Percentiles rank a stretch among this genome's conserved stretches.
Evolutionary conservation across 495 filamentous ascomycete species (phyloP).

Genomic region (Echria macrotheca): DNA sequence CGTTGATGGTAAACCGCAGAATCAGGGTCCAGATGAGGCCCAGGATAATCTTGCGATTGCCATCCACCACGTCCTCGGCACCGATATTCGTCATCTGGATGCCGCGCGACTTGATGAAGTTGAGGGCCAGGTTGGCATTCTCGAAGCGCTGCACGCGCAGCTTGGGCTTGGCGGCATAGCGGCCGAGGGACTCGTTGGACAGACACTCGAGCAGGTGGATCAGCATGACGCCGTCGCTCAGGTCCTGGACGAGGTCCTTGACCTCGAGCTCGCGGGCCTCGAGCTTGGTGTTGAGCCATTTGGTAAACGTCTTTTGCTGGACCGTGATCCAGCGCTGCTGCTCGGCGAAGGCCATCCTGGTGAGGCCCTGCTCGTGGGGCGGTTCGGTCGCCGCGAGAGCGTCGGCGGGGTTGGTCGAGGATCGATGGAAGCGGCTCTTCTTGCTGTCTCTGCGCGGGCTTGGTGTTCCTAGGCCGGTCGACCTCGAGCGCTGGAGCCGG

Average conservation of each 20-base stretch:
- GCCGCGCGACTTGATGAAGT: slow-evolving; percentile 83
- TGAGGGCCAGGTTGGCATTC: slow-evolving; percentile 92
- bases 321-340: slow-evolving; percentile 93
- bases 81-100: slow-evolving; percentile 99
- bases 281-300: slow-evolving; percentile 98
- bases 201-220: slow-evolving; percentile 97
- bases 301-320: slow-evolving; percentile 99
- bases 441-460: slow-evolving; percentile 20
- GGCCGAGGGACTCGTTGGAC: slow-evolving; percentile 84
- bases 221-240: slow-evolving; percentile 89
- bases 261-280: slow-evolving; percentile 67
- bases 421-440: slow-evolving; percentile 26
- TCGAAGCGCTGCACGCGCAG: slow-evolving; percentile 96
- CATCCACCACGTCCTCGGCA: slow-evolving; percentile 96
- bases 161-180: slow-evolving; percentile 93
- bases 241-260: slow-evolving; percentile 77
- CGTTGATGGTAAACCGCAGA: slow-evolving; percentile 93
- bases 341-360: slow-evolving; percentile 50
- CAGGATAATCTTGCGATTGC: slow-evolving; percentile 94
- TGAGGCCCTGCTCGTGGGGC: slow-evolving; percentile 34
- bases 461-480: slow-evolving; percentile 26
- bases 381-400: slow-evolving; percentile 28
- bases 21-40: slow-evolving; percentile 97
- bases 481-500: slow-evolving; percentile 27
- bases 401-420: slow-evolving; percentile 24